phyloP scores from a whole-genome alignment of 2,329 filamentous ascomycete genomes.

The Colletotrichum incanum region DNA sequence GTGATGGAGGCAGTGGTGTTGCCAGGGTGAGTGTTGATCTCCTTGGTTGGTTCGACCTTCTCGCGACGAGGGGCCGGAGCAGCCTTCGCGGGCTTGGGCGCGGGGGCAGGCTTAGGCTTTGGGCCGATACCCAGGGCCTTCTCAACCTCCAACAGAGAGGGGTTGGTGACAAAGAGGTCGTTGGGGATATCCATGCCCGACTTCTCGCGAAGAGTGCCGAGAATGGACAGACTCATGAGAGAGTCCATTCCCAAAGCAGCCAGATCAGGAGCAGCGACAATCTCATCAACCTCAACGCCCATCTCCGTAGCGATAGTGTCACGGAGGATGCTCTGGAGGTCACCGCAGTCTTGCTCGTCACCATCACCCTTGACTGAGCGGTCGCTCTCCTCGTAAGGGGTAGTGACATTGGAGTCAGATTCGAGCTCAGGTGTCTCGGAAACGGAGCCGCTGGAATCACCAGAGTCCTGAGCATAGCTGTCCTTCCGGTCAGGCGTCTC shows the following conservation, averaged over 20 bases:
- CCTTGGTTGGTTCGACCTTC: slow-evolving; percentile 46
- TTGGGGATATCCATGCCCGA: slow-evolving; percentile 69
- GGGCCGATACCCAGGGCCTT: slow-evolving; percentile 71
- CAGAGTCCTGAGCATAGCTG: slow-evolving; percentile 50
- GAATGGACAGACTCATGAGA: slow-evolving; percentile 70
- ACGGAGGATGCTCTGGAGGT: slow-evolving; percentile 70
- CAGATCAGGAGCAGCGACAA: slow-evolving; percentile 68
- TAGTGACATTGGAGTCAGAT: slow-evolving; percentile 67
- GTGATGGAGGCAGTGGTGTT: slow-evolving; percentile 65
- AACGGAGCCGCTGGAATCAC: slow-evolving; percentile 56
- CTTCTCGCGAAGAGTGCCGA: slow-evolving; percentile 69
- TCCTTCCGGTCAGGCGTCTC: slow-evolving; percentile 49
- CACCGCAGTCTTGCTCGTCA: slow-evolving; percentile 53
- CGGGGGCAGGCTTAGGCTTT: slow-evolving; percentile 54
- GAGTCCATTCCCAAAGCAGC: slow-evolving; percentile 74
- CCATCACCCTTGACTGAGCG: slow-evolving; percentile 61
- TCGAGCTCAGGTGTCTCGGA: slow-evolving; percentile 63
- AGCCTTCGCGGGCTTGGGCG: slow-evolving; percentile 51
- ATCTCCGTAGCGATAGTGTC: slow-evolving; percentile 80
- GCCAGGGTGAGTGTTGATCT: slow-evolving; percentile 49
- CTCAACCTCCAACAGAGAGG: slow-evolving; percentile 77
- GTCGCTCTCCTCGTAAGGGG: slow-evolving; percentile 67
- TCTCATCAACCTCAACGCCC: slow-evolving; percentile 78
- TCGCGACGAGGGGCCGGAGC: slow-evolving; percentile 37
- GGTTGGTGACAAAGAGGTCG: slow-evolving; percentile 74